Base-by-base conservation (phyloP, 2,329 filamentous ascomycete species). In the Penicillium hesseltinei region DNA sequence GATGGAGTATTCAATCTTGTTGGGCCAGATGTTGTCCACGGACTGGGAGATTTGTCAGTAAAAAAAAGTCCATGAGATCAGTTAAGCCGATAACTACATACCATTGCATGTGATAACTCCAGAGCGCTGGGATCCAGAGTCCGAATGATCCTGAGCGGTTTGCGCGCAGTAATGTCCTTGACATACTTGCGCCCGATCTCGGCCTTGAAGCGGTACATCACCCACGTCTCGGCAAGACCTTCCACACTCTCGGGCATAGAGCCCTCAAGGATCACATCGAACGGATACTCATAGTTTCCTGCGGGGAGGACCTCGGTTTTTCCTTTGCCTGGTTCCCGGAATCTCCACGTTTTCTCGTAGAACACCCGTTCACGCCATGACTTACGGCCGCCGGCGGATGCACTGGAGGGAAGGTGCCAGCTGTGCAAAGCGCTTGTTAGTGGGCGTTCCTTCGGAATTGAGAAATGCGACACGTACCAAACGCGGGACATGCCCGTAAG, bases 1-100 rank as follows among this genome's bases (percentile, higher is more conserved):
- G 62, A 99, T 92, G 31, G 91, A 93, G 77, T 99, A 99, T 73
- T 96, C 91, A 66, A 97, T 85, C 80, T 99, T 99, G 79, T 96
- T 94, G 6, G 92, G 90, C 94, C 94, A 99, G 62, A 96, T 89
- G 70, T 97, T 97, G 75, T 97, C 92, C 62, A 97, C 92, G 62
- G 90, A 82, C 80, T 84, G 56, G 23, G 53, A n/a, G 52, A 44
- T 19, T 25, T 33, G 61, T 71, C 50, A 69, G 66, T 47, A 36
- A 44, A 42, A 40, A 42, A 49, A 15, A 15, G 5, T 27, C 29
- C 29, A 15, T 33, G 11, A 33, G 4, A 11, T 25, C 35, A 36
- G 23, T 48, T 27, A 19, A 8, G 33, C 50, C 35, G 29, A 29
- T 13, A 36, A 36, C 4, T 19, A 40, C 71, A 63, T 69, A 80